Evolutionary conservation across 2,329 filamentous ascomycete species (phyloP).

Genomic region (Fusarium kyushuense): DNA sequence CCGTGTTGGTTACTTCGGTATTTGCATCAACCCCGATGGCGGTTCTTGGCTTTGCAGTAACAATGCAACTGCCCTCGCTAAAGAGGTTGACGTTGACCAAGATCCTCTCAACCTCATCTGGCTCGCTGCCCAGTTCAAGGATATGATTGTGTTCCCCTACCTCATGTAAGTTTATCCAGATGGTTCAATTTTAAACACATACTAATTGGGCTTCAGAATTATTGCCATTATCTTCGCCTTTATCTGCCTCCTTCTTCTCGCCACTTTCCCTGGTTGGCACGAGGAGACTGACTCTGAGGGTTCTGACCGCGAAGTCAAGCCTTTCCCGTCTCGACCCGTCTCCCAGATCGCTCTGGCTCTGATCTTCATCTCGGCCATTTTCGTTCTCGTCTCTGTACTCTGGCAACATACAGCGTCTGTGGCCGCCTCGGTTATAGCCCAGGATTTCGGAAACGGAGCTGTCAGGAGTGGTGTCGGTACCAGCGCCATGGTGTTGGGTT

Average conservation of each 20-base stretch:
- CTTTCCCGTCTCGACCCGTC: slow-evolving; percentile 91
- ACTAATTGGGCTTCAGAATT: slow-evolving; percentile 69
- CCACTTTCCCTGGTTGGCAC: slow-evolving; percentile 98
- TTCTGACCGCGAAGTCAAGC: slow-evolving; percentile 90
- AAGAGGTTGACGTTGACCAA: slow-evolving; percentile 89
- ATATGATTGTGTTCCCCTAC: slow-evolving; percentile 98
- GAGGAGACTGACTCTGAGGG: slow-evolving; percentile 86
- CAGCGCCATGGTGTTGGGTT: slow-evolving; percentile 94
- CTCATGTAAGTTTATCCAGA: slow-evolving; percentile 75
- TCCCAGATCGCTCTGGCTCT: slow-evolving; percentile 93
- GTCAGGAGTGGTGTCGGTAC: slow-evolving; percentile 91
- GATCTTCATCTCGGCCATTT: slow-evolving; percentile 82
- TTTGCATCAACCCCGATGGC: slow-evolving; percentile 92
- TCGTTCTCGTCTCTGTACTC: slow-evolving; percentile 78
- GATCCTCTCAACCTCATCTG: slow-evolving; percentile 97
- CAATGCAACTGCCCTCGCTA: slow-evolving; percentile 93
- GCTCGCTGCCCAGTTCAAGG: slow-evolving; percentile 97
- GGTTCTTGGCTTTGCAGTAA: slow-evolving; percentile 96
- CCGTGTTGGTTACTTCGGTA: slow-evolving; percentile 96
- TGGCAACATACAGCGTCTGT: slow-evolving; percentile 98
- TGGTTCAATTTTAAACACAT: neutral
- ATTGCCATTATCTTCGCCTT: slow-evolving; percentile 98
- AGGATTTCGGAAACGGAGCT: slow-evolving; percentile 91
- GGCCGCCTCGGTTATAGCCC: slow-evolving; percentile 90
- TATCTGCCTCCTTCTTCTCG: slow-evolving; percentile 92